Base-by-base conservation (phyloP, 2,329 filamentous ascomycete genomes). In the Fusarium tricinctum region DNA sequence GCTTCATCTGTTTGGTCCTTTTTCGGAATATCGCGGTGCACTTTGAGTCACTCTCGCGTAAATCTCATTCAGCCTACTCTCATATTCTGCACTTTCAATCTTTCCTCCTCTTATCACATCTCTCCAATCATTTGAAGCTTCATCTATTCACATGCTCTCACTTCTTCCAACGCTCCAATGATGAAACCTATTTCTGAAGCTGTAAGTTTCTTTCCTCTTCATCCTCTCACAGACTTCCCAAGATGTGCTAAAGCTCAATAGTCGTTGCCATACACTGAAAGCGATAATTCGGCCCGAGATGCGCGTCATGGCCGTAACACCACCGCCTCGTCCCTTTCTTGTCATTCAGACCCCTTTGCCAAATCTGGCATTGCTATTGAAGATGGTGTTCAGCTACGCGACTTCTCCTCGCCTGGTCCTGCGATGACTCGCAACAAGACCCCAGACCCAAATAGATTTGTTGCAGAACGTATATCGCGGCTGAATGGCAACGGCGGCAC, bases 261-360 rank as follows among this genome's bases (percentile, higher is more conserved):
- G 66, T 69, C 66, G 44, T 17, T 68, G 7, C 60, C 62, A 32
- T 69, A 55, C 32, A 62, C 61, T n/a, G 66, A 61, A 42, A 69
- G 66, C 28, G 56, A 66, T 43, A 52, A 69, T 66, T 69, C 66
- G 66, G 66, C 51, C 66, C 66, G 66, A 66, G 66, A 50, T 66
- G 66, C 48, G 42, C 61, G 61, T 26, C 42, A 51, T 33, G 61
- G 47, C 10, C 51, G 65, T 69, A 50, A 69, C 60, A 69, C 65
- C 40, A 63, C 66, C 23, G 62, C 51, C 15, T 66, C 66, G 23
- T 51, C 66, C 17, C 38, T 58, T 17, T 69, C 65, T 39, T 68
- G 33, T 39, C 66, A 53, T 32, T 69, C 66, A 5, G 46, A 69
- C 39, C 60, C 45, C 5, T 66, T 66, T 51, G 48, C 28, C 17